A percentile compares a stretch with the other conserved stretches of the same genome.
Evolutionary conservation across 108 stramenopile genomes (phyloP).

Genomic region (Epithemia pelagica): DNA sequence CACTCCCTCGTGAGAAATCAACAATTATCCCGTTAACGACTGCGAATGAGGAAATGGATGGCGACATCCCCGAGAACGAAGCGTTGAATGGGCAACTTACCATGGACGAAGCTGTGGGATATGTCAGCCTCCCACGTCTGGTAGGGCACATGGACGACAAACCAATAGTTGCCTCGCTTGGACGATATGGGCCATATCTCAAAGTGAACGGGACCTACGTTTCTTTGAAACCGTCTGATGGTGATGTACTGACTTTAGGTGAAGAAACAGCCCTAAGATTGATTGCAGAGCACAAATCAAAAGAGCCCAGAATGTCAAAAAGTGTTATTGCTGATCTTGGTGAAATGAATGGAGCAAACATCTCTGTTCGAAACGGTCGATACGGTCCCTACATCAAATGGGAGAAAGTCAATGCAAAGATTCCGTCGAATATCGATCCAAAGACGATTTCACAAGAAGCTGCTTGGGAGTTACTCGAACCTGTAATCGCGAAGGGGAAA

Average conservation of each 20-base stretch:
- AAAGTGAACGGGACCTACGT: conserved; percentile 48
- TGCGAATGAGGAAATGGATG: conserved; percentile 3
- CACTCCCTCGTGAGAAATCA: conserved; percentile 33
- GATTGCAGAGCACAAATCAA: conserved; percentile 39
- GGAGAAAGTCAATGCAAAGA: conserved; percentile 51
- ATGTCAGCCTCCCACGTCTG: conserved; percentile 35
- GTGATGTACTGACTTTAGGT: conserved; percentile 37
- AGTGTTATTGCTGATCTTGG: conserved; percentile 41
- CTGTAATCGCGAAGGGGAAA: conserved; percentile 18
- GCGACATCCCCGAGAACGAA: conserved; percentile 3
- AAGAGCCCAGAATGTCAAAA: conserved; percentile 18
- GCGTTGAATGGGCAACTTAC: conserved; percentile 15
- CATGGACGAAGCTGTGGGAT: conserved; percentile 42
- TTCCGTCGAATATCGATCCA: conserved; percentile 47
- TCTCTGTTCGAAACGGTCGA: conserved; percentile 33
- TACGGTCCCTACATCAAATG: conserved; percentile 53
- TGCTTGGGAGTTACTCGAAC: conserved; percentile 42
- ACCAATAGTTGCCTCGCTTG: conserved; percentile 39
- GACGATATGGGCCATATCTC: conserved; percentile 59
- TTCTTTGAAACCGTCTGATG: conserved; percentile 31
- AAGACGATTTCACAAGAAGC: conserved; percentile 27
- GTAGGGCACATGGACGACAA: conserved; percentile 30
- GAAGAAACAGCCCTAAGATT: conserved; percentile 26
- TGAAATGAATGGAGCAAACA: conserved; percentile 32
- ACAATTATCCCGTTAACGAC: conserved; percentile 29